phyloP scores from a whole-genome alignment of 2,329 filamentous ascomycete genomes.

The Trichoderma polysporum region DNA sequence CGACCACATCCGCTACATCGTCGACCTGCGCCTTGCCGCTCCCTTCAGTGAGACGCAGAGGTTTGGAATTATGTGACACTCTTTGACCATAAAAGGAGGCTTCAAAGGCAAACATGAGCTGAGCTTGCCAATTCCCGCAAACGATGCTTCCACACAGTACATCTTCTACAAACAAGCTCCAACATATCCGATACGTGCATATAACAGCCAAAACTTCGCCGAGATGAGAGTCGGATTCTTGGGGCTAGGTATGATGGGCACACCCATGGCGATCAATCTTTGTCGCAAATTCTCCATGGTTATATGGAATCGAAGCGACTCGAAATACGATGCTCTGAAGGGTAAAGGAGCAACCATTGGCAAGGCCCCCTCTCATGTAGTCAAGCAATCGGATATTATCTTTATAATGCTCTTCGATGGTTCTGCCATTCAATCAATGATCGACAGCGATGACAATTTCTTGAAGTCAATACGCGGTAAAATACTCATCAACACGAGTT shows the following conservation, averaged over 20 bases:
- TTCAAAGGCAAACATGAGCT: too few relatives aligned
- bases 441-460: slow-evolving; percentile 25
- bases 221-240: slow-evolving; percentile 32
- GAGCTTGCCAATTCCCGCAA: too few relatives aligned
- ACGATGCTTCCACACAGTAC: too few relatives aligned
- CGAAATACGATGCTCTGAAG: slow-evolving; percentile 27
- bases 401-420: slow-evolving; percentile 35
- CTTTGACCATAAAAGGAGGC: too few relatives aligned
- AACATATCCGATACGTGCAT: too few relatives aligned
- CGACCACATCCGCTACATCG: too few relatives aligned
- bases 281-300: slow-evolving; percentile 27
- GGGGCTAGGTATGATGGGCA: slow-evolving; percentile 34
- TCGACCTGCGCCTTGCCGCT: too few relatives aligned
- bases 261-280: slow-evolving; percentile 36
- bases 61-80: too few relatives aligned
- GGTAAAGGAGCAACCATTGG: slow-evolving; percentile 27
- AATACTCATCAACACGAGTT: slow-evolving; percentile 34
- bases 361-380: slow-evolving; percentile 27
- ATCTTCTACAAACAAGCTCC: too few relatives aligned
- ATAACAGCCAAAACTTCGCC: too few relatives aligned
- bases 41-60: too few relatives aligned
- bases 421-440: slow-evolving; percentile 27
- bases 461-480: slow-evolving; percentile 29
- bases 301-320: slow-evolving; percentile 33
- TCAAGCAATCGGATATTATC: slow-evolving; percentile 30